Evolutionary conservation across 2,329 filamentous ascomycete species (phyloP).

Genomic region (Ophiostoma fasciatum): DNA sequence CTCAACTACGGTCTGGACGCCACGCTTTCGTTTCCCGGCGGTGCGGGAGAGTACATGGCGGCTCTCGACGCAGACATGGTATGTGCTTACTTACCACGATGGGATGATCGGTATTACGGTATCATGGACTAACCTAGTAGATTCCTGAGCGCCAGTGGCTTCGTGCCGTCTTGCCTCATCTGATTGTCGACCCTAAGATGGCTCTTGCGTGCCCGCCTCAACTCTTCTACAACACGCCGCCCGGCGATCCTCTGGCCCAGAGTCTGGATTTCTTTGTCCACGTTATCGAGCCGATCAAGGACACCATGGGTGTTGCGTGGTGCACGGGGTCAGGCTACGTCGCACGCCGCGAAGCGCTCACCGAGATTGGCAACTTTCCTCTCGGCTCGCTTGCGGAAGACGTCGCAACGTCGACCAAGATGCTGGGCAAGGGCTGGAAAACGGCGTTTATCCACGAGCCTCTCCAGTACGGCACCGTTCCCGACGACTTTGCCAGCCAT

Average conservation of each 20-base stretch:
- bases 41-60: conserved; percentile 41
- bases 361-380: conserved; percentile 47
- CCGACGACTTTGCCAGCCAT: conserved; percentile 39
- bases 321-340: conserved; percentile 51
- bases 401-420: conserved; percentile 40
- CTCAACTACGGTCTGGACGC: conserved; percentile 45
- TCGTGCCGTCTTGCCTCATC: conserved; percentile 41
- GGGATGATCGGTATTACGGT: too few relatives aligned
- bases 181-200: conserved; percentile 40
- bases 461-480: conserved; percentile 44
- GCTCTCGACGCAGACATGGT: conserved; percentile 51
- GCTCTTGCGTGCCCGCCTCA: conserved; percentile 46
- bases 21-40: conserved; percentile 33
- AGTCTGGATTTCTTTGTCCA: conserved; percentile 44
- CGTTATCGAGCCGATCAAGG: conserved; percentile 34
- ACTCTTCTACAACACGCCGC: conserved; percentile 48
- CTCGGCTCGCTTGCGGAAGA: conserved; percentile 46
- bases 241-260: conserved; percentile 41
- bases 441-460: conserved; percentile 45
- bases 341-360: conserved; percentile 41
- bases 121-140: conserved; percentile 13
- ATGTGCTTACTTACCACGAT: background rate
- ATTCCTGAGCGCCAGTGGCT: conserved; percentile 48
- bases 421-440: conserved; percentile 47
- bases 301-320: conserved; percentile 41